Evolutionary conservation across 2,329 filamentous ascomycete species (phyloP).

Genomic region (Gliomastix tumulicola): DNA sequence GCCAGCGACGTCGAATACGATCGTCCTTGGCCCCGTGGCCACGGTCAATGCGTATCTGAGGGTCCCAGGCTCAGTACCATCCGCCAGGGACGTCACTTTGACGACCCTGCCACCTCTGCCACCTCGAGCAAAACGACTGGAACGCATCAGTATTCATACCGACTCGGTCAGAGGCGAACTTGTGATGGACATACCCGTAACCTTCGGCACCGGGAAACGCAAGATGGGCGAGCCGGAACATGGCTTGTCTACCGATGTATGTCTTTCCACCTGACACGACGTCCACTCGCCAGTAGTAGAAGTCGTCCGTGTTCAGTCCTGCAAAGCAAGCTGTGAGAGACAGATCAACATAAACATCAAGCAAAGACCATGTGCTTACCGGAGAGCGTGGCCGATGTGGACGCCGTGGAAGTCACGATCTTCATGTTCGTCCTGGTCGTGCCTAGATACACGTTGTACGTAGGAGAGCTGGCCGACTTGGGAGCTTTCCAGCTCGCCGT

Average conservation of each 20-base stretch:
- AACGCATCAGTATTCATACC: no score
- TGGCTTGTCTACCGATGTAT: constrained; percentile 16
- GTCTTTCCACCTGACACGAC: constrained; percentile 10
- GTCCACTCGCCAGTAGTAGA: constrained; percentile 22
- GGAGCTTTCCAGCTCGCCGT: constrained; percentile 13
- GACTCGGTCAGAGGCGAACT: no score
- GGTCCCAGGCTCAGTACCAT: constrained; percentile 19
- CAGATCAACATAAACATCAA: no score
- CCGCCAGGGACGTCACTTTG: constrained; percentile 26
- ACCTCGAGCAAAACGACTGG: constrained; percentile 19
- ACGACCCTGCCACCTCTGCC: constrained; percentile 25
- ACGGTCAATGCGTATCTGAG: constrained; percentile 27
- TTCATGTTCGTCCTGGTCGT: constrained; percentile 7
- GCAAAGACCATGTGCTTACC: no score
- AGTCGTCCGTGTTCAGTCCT: constrained; percentile 14
- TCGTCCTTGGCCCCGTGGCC: constrained; percentile 30
- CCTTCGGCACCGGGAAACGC: constrained; percentile 30
- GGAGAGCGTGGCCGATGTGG: neutral
- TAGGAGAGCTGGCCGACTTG: constrained; percentile 7
- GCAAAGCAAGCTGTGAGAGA: neutral
- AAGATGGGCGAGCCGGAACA: constrained; percentile 20
- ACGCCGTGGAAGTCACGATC: constrained; percentile 5
- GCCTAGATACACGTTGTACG: constrained; percentile 18
- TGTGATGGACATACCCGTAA: constrained; percentile 17
- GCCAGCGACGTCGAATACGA: constrained; percentile 40